phyloP scores from a whole-genome alignment of 805 yeast species.

The Isabelozyma rhagii region DNA sequence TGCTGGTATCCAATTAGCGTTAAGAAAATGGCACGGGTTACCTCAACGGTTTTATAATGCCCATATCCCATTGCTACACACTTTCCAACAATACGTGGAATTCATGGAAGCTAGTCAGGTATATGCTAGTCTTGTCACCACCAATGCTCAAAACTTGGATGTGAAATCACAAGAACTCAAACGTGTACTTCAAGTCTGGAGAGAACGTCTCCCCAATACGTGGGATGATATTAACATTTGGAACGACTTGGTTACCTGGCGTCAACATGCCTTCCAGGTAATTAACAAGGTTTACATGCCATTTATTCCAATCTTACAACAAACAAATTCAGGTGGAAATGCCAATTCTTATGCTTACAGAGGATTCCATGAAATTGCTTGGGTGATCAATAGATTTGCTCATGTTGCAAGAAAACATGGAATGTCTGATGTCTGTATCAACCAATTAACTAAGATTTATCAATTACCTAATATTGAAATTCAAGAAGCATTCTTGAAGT shows the following conservation, averaged over 20 bases:
- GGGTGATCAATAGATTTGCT: slow-evolving; percentile 97
- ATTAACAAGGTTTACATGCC: slow-evolving; percentile 94
- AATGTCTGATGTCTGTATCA: slow-evolving; percentile 95
- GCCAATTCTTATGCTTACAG: slow-evolving; percentile 93
- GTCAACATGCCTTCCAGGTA: slow-evolving; percentile 97
- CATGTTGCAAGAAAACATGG: slow-evolving; percentile 97
- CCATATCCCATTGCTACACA: slow-evolving; percentile 85
- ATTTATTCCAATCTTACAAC: slow-evolving; percentile 80
- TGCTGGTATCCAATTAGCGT: slow-evolving; percentile 91
- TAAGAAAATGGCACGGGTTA: slow-evolving; percentile 89
- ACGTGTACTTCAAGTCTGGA: slow-evolving; percentile 94
- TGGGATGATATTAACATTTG: slow-evolving; percentile 98
- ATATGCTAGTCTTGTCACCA: slow-evolving; percentile 79
- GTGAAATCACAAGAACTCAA: slow-evolving; percentile 91
- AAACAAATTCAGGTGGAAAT: slow-evolving; percentile 58
- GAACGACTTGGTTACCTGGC: slow-evolving; percentile 98
- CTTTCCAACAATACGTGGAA: slow-evolving; percentile 96
- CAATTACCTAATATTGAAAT: slow-evolving; percentile 96
- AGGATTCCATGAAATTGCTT: slow-evolving; percentile 98
- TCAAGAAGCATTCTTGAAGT: slow-evolving; percentile 93
- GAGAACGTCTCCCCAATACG: slow-evolving; percentile 91
- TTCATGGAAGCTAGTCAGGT: slow-evolving; percentile 97
- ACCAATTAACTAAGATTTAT: slow-evolving; percentile 88
- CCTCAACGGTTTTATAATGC: slow-evolving; percentile 78
- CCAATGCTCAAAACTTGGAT: slow-evolving; percentile 90